Evolutionary conservation across 805 yeast species (phyloP), one percentile per base, ranked within the genome.

Genomic region (Candida suzukii): DNA sequence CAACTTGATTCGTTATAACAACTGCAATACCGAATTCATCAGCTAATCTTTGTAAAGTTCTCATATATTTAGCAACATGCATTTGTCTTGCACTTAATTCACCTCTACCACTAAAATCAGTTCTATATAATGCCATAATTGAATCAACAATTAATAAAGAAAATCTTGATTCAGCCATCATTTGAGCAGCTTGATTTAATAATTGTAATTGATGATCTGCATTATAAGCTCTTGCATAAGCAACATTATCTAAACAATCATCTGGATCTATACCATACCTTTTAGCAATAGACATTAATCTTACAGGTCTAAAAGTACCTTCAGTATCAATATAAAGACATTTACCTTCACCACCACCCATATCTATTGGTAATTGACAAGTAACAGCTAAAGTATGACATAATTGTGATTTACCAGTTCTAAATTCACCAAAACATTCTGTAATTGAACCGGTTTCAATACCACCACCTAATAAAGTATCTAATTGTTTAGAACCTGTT

Each of bases 301-400:
- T 75, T 35, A 82, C 83, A 1, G 98, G 97, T 58, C 99, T 74
- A 61, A 93, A 93, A 2, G 99, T 93, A 17, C 97, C 96, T 59
- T 91, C 99, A 0, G 98, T 91, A 57, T 93, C 99, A 46, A 93
- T 90, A 58, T 86, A 93, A 41, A 93, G 69, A 61, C 97, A 91
- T 63, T 93, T 88, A 27, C 99, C 99, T 66, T 93, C 99, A 39
- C 96, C 99, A 46, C 99, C 99, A 32, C 97, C 97, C 83, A 85
- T 83, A 57, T 90, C 97, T 39, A 91, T 77, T 4, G 98, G 98
- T 42, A 93, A 69, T 63, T 91, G 99, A 61, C 98, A 91, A 2
- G 97, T 91, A 7, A 93, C 96, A 0, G 98, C 96, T 42, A 93
- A 71, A 2, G 98, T 93, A 60, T 93, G 99, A 63, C 99, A 93